Conservation (phyloP, 495 filamentous ascomycete species). For the Tuber calosporum region DNA sequence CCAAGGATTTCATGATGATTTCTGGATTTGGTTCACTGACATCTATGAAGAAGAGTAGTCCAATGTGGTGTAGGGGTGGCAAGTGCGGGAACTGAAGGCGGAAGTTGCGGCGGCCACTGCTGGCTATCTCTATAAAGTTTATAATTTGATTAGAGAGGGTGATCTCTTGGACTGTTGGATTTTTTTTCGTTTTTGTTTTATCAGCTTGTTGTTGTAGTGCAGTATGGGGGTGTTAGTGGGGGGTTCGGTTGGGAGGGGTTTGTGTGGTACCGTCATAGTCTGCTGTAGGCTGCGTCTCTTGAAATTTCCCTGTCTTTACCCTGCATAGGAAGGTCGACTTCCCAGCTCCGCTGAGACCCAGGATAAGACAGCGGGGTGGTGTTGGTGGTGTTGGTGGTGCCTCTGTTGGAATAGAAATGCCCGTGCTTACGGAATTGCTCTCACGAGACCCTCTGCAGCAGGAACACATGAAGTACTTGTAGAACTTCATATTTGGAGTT, state of each 20-base stretch:
- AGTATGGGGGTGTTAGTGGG: background rate
- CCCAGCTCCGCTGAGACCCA: constrained; percentile 33
- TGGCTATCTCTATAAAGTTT: constrained; percentile 34
- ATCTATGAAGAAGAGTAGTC: constrained; percentile 38
- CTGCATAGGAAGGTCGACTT: constrained; percentile 36
- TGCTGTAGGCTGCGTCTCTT: constrained; percentile 22
- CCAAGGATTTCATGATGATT: constrained; percentile 20
- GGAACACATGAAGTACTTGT: background rate
- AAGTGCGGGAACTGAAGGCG: constrained; percentile 33
- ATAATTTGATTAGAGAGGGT: constrained; percentile 30
- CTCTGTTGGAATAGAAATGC: background rate
- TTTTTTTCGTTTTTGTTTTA: background rate
- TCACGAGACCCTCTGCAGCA: background rate
- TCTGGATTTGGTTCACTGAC: constrained; percentile 11
- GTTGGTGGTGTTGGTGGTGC: constrained; percentile 7
- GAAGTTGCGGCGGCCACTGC: constrained; percentile 33
- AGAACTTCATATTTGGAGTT: background rate
- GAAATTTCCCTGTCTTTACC: constrained; percentile 31
- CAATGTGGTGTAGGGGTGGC: constrained; percentile 16
- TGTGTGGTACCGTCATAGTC: constrained; percentile 22
- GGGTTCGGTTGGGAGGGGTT: background rate
- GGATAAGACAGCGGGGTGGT: constrained; percentile 27
- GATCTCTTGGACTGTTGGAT: constrained; percentile 31
- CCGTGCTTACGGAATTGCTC: background rate
- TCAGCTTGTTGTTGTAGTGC: constrained; percentile 9